Base-by-base conservation (phyloP, 345 rosid genomes). In the Eucalyptus polybractea region DNA sequence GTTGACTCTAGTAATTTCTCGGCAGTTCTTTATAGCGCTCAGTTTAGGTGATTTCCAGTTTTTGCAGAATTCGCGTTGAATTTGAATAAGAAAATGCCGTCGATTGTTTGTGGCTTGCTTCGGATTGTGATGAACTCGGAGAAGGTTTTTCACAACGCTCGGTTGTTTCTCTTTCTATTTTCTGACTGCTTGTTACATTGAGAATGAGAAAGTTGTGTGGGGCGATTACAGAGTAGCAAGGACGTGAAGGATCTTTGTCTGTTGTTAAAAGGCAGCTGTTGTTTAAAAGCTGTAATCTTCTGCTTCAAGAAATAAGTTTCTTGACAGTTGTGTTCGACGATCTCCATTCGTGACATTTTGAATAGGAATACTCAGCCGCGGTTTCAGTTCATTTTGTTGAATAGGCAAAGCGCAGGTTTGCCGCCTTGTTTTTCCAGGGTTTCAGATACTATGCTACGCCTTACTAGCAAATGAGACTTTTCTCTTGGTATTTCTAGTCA, bases 161-260 rank as follows among this genome's bases (percentile, higher is more conserved):
- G 4, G 62, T 13, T 13, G 9, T 22, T 47, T n/a, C 22, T 80
- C 60, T 50, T 9, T 83, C 86, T 72, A 12, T 51, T 7, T 50
- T 58, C 42, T 86, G 9, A 37, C 86, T 27, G 45, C 17, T 87
- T 56, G 19, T 80, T 14, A 33, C 62, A 65, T 24, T 69, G 33
- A n/a, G 33, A 19, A 54, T 89, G 49, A 51, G 62, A 42, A 24
- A 86, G 62, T 86, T 86, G 40, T 37, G 10, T 51, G 40, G 62
- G n/a, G 27, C 72, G 88, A 54, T 90, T 92, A 80, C 93, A 96
- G 97, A 93, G 97, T 90, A 93, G 95, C 87, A 94, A 94, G 90
- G 94, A 94, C 72, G 98, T 95, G 98, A 96, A 91, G 97, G 98
- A 89, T 93, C 97, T 86, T 94, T 94, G 13, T 95, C 94, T 76